A percentile compares a stretch with the other conserved stretches of the same genome.
These are phyloP conservation scores for Lachnellula subtilissima DNA, from an alignment of 2,329 filamentous ascomycete genomes.

Conservation along the genomic window DNA sequence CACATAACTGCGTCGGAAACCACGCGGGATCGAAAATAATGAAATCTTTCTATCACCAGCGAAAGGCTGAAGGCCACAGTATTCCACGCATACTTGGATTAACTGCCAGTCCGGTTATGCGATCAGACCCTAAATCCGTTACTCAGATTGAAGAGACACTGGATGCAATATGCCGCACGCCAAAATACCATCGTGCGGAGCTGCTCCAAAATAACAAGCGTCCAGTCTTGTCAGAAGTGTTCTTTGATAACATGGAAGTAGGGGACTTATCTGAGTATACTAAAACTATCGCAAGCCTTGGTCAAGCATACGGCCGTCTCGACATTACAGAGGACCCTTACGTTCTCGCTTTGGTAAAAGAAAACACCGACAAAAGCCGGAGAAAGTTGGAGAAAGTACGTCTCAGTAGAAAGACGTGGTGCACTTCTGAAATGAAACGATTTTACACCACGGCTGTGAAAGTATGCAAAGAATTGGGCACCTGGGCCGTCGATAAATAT, in stretches of 20 bases:
- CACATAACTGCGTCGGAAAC: constrained; percentile 31
- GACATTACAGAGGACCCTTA: constrained; percentile 59
- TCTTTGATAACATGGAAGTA: constrained; percentile 7
- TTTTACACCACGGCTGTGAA: constrained; percentile 47
- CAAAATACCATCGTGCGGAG: constrained; percentile 50
- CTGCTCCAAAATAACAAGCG: constrained; percentile 28
- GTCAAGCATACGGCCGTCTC: constrained; percentile 33
- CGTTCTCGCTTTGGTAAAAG: constrained; percentile 42
- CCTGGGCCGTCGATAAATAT: constrained; percentile 66
- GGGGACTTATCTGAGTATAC: constrained; percentile 5
- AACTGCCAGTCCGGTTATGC: constrained; percentile 31
- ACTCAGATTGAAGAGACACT: constrained; percentile 47
- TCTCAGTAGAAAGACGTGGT: constrained; percentile 45
- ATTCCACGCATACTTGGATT: constrained; percentile 31
- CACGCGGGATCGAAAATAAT: constrained; percentile 30
- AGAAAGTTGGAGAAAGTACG: constrained; percentile 37
- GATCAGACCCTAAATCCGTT: constrained; percentile 23
- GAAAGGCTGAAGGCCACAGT: constrained; percentile 7
- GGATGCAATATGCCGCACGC: constrained; percentile 51
- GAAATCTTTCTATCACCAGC: constrained; percentile 27
- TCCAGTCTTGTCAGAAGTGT: constrained; percentile 21
- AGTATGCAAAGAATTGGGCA: constrained; percentile 55
- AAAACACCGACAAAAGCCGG: constrained; percentile 39
- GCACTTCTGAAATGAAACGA: constrained; percentile 50
- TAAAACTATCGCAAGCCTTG: constrained; percentile 18